Evolutionary conservation across 2,329 filamentous ascomycete species (phyloP).

Genomic region (Plectosphaerella cucumerina): DNA sequence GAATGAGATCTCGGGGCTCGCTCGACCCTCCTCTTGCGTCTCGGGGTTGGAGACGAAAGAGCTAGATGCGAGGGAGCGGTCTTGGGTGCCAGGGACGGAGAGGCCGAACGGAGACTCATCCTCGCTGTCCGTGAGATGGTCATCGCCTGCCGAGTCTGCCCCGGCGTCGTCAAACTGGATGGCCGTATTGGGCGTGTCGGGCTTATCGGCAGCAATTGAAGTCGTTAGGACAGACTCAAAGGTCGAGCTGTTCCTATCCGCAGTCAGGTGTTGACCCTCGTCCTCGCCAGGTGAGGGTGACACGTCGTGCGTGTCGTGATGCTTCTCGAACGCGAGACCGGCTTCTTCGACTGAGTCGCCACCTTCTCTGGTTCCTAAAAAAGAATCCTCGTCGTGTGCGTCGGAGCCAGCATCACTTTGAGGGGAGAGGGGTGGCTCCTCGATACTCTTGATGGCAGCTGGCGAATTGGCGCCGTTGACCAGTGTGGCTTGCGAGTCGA

Average conservation of each 20-base stretch:
- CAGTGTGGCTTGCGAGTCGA: neutral
- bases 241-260: neutral
- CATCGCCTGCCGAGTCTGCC: neutral
- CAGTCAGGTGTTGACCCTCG: neutral
- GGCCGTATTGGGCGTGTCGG: neutral
- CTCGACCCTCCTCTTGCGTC: too few relatives aligned
- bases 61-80: too few relatives aligned
- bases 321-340: neutral
- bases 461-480: constrained; percentile 3
- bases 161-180: neutral
- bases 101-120: too few relatives aligned
- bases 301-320: neutral
- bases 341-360: constrained; percentile 1
- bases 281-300: constrained; percentile 1
- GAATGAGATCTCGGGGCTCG: too few relatives aligned
- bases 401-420: neutral
- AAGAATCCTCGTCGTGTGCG: constrained; percentile 1
- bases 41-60: too few relatives aligned
- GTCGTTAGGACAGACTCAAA: too few relatives aligned
- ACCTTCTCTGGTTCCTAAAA: constrained; percentile 1
- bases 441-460: neutral
- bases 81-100: too few relatives aligned
- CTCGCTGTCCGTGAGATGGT: neutral
- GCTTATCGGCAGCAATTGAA: too few relatives aligned
- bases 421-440: neutral